Conservation (phyloP, 352 stramenopile genomes). For the Pythium scleroteichum region DNA sequence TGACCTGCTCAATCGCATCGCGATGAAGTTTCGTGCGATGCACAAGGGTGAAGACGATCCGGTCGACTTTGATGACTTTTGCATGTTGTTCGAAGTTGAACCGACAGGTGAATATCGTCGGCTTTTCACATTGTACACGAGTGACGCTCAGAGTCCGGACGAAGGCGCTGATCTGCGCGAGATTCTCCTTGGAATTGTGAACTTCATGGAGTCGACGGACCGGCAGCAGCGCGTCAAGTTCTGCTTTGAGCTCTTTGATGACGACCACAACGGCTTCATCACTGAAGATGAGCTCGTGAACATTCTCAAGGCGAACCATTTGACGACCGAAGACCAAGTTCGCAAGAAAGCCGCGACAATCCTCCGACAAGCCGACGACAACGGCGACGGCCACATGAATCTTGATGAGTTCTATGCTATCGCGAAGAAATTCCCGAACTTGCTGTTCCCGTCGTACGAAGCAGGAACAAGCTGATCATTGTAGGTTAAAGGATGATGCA, state of each 20-base stretch:
- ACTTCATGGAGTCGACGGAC: constrained; percentile 80
- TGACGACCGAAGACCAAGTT: constrained; percentile 77
- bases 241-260: constrained; percentile 94
- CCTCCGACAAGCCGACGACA: constrained; percentile 77
- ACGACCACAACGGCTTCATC: constrained; percentile 91
- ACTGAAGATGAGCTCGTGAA: constrained; percentile 89
- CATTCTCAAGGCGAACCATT: constrained; percentile 91
- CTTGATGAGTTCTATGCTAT: constrained; percentile 87
- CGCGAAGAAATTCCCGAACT: constrained; percentile 89
- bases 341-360: constrained; percentile 87
- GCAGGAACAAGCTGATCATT: constrained; percentile 7
- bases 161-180: constrained; percentile 85
- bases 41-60: constrained; percentile 40
- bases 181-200: constrained; percentile 90
- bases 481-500: too few relatives aligned
- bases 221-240: constrained; percentile 89
- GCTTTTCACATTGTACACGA: constrained; percentile 85
- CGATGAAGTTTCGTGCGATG: constrained; percentile 59
- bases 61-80: constrained; percentile 82
- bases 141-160: constrained; percentile 53
- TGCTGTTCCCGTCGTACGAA: constrained; percentile 82
- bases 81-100: constrained; percentile 83
- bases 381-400: constrained; percentile 76
- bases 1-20: constrained; percentile 58
- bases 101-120: constrained; percentile 87